Base-by-base conservation (phyloP, 352 stramenopile species). In the Pythium grandisporangium region DNA sequence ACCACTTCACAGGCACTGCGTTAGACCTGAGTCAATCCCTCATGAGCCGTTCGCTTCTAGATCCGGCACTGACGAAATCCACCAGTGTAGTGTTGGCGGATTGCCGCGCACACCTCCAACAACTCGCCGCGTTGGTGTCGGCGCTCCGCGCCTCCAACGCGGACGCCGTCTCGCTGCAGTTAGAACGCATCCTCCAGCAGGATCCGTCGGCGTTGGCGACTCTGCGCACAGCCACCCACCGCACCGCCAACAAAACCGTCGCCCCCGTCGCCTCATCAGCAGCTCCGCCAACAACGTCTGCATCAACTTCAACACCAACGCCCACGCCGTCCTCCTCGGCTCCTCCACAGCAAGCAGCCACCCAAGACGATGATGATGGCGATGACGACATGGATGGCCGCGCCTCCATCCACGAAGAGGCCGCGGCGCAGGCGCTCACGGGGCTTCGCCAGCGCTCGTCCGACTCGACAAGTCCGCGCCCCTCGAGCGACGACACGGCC, bases 351-450 rank as follows among this genome's bases (percentile, higher is more conserved):
- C 33, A 10, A 16, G 33, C 33, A 16, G 8, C 33, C 36, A 20
- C 22, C 2, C 42, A 19, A n/a, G 38, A 30, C 3, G 36, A 47
- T 2, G 40, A 27, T 11, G 40, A 63, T 6, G 35, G 43, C 10
- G 48, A 50, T 12, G 55, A 61, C 4, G 53, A 39, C 14, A 37
- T 33, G 20, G 41, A 29, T 20, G 33, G 27, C n/a, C 36, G 32
- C 42, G 17, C 20, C 23, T 3, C 49, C 16, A 53, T 66, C 45
- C 72, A 85, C 50, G 75, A 89, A 43, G 66, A 66, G 25, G 70
- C 73, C 22, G 75, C 75, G 4, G 75, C 75, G 4, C 72, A 89
- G 46, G 75, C 75, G 41, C 67, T 89, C 27, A 89, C 75, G 24
- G 75, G 75, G 19, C 51, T 89, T 14, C 72, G 75, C n/a, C 57